These are phyloP conservation scores for Piper betle DNA, from an alignment of 164 flowering plant genomes.

Conservation along the genomic window DNA sequence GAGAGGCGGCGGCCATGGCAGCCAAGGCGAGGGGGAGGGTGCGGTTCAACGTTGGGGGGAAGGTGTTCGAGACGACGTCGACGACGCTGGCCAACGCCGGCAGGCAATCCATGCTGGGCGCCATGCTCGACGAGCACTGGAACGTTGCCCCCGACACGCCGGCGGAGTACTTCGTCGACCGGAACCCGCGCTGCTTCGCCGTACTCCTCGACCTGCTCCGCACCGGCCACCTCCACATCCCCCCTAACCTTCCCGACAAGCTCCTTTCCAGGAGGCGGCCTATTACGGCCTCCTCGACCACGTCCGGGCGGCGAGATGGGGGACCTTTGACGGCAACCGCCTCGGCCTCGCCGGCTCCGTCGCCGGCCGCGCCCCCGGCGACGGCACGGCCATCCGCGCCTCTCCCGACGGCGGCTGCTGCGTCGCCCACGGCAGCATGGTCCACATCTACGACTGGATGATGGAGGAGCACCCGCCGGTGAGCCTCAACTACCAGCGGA, in stretches of 20 bases:
- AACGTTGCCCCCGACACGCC: constrained; percentile 13
- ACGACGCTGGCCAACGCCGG: constrained; percentile 83
- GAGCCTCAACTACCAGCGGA: constrained; percentile 65
- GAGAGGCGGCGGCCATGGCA: too few relatives aligned
- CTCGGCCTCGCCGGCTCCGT: constrained; percentile 31
- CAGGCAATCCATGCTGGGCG: constrained; percentile 59
- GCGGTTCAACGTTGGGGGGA: constrained; percentile 76
- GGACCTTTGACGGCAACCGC: constrained; percentile 67
- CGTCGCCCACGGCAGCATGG: constrained; percentile 79
- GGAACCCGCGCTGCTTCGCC: constrained; percentile 70
- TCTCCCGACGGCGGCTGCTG: constrained; percentile 84
- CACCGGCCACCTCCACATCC: constrained; percentile 59
- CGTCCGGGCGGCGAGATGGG: constrained; percentile 68
- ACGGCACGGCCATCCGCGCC: constrained; percentile 76
- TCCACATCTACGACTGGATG: constrained; percentile 83
- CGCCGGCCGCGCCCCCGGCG: constrained; percentile 68
- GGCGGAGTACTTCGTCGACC: constrained; percentile 52
- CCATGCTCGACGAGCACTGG: constrained; percentile 73
- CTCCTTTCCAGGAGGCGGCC: constrained; percentile 55
- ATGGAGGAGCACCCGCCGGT: constrained; percentile 60
- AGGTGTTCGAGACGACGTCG: constrained; percentile 62
- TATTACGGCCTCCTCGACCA: constrained; percentile 71
- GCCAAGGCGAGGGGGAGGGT: constrained; percentile 26
- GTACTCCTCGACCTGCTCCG: constrained; percentile 76
- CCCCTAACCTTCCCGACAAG: constrained; percentile 41